Evolutionary conservation across 495 filamentous ascomycete genomes (phyloP).

Genomic region (Aspergillus bertholletiae): DNA sequence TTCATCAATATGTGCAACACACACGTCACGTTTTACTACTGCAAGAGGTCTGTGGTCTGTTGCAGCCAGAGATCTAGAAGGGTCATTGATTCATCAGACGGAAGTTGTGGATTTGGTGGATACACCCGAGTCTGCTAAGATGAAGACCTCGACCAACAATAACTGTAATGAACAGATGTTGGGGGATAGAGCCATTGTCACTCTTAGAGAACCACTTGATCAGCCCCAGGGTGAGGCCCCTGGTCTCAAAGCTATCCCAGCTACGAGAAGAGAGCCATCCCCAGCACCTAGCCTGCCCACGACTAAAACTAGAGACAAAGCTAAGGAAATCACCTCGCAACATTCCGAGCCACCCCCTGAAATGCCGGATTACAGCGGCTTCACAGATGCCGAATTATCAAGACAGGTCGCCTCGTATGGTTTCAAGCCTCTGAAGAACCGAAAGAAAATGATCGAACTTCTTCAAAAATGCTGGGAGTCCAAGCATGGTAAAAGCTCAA

Average conservation of each 20-base stretch:
- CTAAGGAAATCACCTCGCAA: background rate
- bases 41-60: constrained; percentile 61
- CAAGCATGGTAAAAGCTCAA: constrained; percentile 24
- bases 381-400: constrained; percentile 60
- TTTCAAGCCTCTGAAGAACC: constrained; percentile 71
- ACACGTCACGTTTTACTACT: constrained; percentile 21
- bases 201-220: background rate
- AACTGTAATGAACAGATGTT: background rate
- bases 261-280: background rate
- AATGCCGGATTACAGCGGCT: constrained; percentile 62
- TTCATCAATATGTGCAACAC: background rate
- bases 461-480: constrained; percentile 72
- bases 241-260: background rate
- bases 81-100: constrained; percentile 51
- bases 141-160: background rate
- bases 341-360: constrained; percentile 9
- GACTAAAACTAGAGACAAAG: background rate
- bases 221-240: background rate
- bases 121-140: constrained; percentile 25
- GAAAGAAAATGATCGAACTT: constrained; percentile 67
- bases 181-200: background rate
- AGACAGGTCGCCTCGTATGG: constrained; percentile 61
- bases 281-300: background rate
- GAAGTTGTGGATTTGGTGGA: constrained; percentile 56
- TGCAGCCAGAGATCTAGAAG: constrained; percentile 59